Base-by-base conservation (phyloP, 2,329 filamentous ascomycete genomes). In the Achaetomium macrosporum region DNA sequence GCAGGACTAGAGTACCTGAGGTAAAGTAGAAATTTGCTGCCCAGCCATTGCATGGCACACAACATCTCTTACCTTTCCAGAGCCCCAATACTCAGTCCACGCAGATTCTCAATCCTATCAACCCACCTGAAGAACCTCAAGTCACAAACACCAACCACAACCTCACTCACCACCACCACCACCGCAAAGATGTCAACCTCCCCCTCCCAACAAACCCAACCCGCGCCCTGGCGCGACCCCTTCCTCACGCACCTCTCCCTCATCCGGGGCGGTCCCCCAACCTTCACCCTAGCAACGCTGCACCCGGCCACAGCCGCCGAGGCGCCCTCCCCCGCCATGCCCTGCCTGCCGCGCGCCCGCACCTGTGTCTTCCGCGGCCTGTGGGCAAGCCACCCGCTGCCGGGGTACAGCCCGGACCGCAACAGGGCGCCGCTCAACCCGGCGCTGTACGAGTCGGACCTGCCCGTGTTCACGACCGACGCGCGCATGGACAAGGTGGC, bases 351-450 rank as follows among this genome's bases (percentile, higher is more conserved):
- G 1, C 80, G 88, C 50, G 85, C 82, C 9, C 82, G 90, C 49
- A 90, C 83, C 63, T 93, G 91, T 70, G 83, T 96, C 64, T 92
- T 83, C 71, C 86, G 92, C 56, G 90, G 90, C 61, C 84, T 95
- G 71, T 96, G 88, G 82, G 84, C 83, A 0, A 77, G 79, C 51
- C 74, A 95, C 1, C 84, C 86, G 4, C 17, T 16, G 11, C 17
- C 43, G 11, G n/a, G 19, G 12, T 29, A 11, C n/a, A 2, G 3
- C 9, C 6, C 35, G 25, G 79, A 82, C 41, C 82, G 84, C 68
- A 92, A 93, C 69, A 72, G 81, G 33, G 86, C 88, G 3, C 76
- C 82, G 57, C 75, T 76, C 57, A 96, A 96, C 68, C 84, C 87
- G 5, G 61, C 71, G 29, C 45, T 69, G 1, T 96, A 81, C 65